Conservation (phyloP, 2,329 filamentous ascomycete species). For the Phaeophleospora eucalypticola region DNA sequence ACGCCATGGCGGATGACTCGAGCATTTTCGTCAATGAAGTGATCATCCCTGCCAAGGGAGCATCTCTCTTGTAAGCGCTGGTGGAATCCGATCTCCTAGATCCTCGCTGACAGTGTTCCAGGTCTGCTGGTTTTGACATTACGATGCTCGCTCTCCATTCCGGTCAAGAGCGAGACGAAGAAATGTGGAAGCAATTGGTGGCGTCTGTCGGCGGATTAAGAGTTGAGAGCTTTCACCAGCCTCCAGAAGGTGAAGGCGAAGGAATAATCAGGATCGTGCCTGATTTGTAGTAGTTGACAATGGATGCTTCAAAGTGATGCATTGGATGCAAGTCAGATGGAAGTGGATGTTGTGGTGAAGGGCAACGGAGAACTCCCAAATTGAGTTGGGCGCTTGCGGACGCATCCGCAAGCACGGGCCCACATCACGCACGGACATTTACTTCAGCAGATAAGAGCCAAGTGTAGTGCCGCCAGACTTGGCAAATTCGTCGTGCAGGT, state of each 20-base stretch:
- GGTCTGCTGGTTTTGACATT: background rate
- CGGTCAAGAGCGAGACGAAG: conserved; percentile 5
- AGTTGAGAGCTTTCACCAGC: background rate
- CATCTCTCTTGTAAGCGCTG: background rate
- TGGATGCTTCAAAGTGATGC: no score
- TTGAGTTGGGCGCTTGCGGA: no score
- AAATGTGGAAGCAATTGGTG: conserved; percentile 1
- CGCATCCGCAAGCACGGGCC: no score
- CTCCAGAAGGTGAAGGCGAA: background rate
- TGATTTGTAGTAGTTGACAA: background rate
- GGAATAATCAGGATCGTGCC: conserved; percentile 2
- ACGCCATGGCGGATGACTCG: conserved; percentile 2
- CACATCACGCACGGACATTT: no score
- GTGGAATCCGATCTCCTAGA: background rate
- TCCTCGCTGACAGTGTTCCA: background rate
- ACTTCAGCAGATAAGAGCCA: no score
- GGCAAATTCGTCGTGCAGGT: no score
- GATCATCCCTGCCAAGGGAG: background rate
- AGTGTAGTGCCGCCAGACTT: no score
- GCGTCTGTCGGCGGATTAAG: background rate
- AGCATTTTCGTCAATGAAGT: conserved; percentile 4
- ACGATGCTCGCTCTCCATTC: conserved; percentile 1
- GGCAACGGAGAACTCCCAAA: no score
- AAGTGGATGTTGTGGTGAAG: no score
- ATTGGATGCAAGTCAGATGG: no score